Evolutionary conservation across 2,329 filamentous ascomycete genomes (phyloP).

Genomic region (Epichloe typhina): DNA sequence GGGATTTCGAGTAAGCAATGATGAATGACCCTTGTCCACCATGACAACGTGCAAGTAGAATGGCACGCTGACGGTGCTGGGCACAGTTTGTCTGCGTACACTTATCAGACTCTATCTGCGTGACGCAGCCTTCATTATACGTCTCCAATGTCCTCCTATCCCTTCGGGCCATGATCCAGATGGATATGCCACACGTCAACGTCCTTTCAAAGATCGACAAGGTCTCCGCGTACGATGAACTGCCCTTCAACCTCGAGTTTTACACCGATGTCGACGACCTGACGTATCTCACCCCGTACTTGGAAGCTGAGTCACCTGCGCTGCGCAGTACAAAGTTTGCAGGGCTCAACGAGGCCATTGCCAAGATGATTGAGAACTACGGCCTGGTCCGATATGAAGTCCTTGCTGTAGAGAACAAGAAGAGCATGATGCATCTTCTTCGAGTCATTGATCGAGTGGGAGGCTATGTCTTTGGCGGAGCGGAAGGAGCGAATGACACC

Average conservation of each 20-base stretch:
- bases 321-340: constrained; percentile 64
- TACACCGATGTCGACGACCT: constrained; percentile 97
- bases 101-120: constrained; percentile 84
- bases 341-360: constrained; percentile 73
- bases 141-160: constrained; percentile 88
- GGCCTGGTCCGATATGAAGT: constrained; percentile 86
- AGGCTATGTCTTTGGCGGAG: constrained; percentile 83
- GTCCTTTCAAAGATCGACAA: constrained; percentile 98
- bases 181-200: constrained; percentile 92
- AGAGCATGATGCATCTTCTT: constrained; percentile 87
- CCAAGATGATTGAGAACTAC: constrained; percentile 79
- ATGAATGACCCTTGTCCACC: background rate
- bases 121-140: constrained; percentile 88
- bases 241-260: constrained; percentile 92
- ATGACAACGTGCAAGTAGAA: background rate
- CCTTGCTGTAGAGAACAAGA: constrained; percentile 89
- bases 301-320: constrained; percentile 65
- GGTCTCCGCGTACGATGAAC: constrained; percentile 65
- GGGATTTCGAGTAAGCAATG: constrained; percentile 61
- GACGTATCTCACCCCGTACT: constrained; percentile 64
- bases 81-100: constrained; percentile 79
- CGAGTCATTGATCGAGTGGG: constrained; percentile 82
- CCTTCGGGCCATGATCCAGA: constrained; percentile 92
- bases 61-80: constrained; percentile 8
- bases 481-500: constrained; percentile 85